A percentile compares a stretch with the other conserved stretches of the same genome.
Conservation (phyloP, 2,329 filamentous ascomycete species). For the Phialophora tarda region DNA sequence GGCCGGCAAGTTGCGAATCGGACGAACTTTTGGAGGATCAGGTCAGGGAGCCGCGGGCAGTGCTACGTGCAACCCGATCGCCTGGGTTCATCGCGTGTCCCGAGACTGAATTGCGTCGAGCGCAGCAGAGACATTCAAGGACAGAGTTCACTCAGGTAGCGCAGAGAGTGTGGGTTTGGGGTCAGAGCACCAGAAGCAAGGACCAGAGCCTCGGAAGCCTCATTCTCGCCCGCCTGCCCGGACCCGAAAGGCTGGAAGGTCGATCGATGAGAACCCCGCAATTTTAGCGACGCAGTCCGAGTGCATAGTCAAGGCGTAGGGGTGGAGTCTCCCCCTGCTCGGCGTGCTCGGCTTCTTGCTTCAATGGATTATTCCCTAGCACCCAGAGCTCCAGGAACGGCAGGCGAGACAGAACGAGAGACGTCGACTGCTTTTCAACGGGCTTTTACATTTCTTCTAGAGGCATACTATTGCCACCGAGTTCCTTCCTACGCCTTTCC, state of each 20-base stretch:
- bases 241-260: conserved; percentile 18
- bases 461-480: background rate
- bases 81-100: conserved; percentile 23
- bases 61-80: conserved; percentile 28
- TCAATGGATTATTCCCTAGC: background rate
- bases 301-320: background rate
- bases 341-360: conserved; percentile 8
- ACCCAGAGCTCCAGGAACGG: background rate
- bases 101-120: conserved; percentile 15
- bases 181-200: conserved; percentile 7
- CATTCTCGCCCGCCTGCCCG: conserved; percentile 1
- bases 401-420: background rate
- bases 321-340: conserved; percentile 2
- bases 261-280: conserved; percentile 19
- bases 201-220: conserved; percentile 13
- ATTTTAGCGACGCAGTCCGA: conserved; percentile 3
- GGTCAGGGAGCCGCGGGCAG: conserved; percentile 21
- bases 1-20: conserved; percentile 31
- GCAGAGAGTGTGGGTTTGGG: background rate
- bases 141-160: background rate
- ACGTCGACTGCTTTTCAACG: background rate
- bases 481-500: background rate
- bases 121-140: background rate
- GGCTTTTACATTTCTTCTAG: background rate
- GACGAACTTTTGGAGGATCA: conserved; percentile 17